Percentiles rank a stretch among this genome's conserved stretches.
Evolutionary conservation across 345 rosid species (phyloP).

Genomic region (Crucihimalaya himalaica): DNA sequence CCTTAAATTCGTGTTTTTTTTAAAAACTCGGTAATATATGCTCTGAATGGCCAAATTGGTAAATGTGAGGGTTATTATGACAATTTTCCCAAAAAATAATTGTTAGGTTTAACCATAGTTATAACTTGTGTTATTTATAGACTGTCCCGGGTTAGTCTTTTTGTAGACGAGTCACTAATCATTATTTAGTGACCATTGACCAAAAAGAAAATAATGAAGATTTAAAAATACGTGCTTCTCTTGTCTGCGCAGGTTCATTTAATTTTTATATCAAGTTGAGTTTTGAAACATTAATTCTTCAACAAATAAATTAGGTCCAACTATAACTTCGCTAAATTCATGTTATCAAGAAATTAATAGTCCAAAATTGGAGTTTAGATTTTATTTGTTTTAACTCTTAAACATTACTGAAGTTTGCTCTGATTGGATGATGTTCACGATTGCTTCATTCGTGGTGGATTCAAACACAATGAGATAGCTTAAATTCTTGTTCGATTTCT

Average conservation of each 20-base stretch:
- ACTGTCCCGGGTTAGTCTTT: background rate
- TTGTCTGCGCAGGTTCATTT: background rate
- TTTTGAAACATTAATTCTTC: background rate
- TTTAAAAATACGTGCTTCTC: background rate
- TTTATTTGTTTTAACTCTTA: too few species aligned
- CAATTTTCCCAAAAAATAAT: too few species aligned
- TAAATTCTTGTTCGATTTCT: background rate
- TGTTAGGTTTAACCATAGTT: conserved; percentile 3
- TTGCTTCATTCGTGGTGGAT: background rate
- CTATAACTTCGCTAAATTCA: background rate
- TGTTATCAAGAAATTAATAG: background rate
- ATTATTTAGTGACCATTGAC: background rate
- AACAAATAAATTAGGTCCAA: background rate
- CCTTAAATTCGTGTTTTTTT: too few species aligned
- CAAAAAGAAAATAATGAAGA: background rate
- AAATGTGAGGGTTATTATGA: too few species aligned
- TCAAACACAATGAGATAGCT: background rate
- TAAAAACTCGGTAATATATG: too few species aligned
- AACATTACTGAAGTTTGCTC: background rate
- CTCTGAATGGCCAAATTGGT: too few species aligned
- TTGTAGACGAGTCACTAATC: background rate
- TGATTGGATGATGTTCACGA: background rate
- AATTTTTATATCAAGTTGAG: background rate
- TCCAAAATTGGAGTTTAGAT: too few species aligned
- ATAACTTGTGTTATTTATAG: background rate